Evolutionary conservation across 1,139 yeast species (phyloP).

Genomic region (Protomyces gravidus): DNA sequence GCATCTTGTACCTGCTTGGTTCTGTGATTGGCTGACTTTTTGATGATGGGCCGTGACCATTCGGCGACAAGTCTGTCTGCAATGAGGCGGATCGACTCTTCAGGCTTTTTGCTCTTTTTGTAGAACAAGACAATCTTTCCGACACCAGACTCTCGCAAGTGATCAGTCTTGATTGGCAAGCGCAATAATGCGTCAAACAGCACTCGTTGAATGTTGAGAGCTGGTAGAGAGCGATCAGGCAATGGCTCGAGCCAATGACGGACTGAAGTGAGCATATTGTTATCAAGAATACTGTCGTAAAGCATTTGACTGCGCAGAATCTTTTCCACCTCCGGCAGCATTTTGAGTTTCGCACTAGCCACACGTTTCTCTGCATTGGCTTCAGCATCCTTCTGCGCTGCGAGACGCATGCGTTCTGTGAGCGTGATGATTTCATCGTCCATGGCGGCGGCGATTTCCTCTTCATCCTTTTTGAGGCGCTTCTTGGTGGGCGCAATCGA

Average conservation of each 20-base stretch:
- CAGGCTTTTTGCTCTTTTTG: slow-evolving; percentile 86
- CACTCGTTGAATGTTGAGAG: slow-evolving; percentile 90
- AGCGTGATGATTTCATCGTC: slow-evolving; percentile 81
- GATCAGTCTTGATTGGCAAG: slow-evolving; percentile 91
- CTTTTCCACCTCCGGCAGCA: slow-evolving; percentile 72
- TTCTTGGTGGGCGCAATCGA: slow-evolving; percentile 56
- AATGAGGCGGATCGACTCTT: slow-evolving; percentile 72
- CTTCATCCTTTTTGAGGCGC: slow-evolving; percentile 66
- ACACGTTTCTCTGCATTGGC: slow-evolving; percentile 61
- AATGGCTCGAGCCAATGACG: slow-evolving; percentile 97
- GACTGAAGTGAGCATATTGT: slow-evolving; percentile 86
- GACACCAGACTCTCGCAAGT: slow-evolving; percentile 85
- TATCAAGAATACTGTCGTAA: slow-evolving; percentile 89
- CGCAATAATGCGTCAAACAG: slow-evolving; percentile 67
- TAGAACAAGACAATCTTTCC: slow-evolving; percentile 94
- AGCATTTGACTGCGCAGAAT: slow-evolving; percentile 59
- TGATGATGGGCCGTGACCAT: slow-evolving; percentile 97
- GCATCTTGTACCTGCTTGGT: slow-evolving; percentile 61
- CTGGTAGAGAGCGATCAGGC: slow-evolving; percentile 96
- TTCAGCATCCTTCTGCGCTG: slow-evolving; percentile 87
- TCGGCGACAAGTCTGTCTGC: slow-evolving; percentile 70
- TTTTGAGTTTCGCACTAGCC: slow-evolving; percentile 79
- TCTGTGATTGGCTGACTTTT: slow-evolving; percentile 88
- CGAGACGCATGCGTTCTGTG: slow-evolving; percentile 86
- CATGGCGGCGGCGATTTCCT: slow-evolving; percentile 88